Conservation (phyloP, 2,329 filamentous ascomycete species). For the Sclerotiophoma versabilis region DNA sequence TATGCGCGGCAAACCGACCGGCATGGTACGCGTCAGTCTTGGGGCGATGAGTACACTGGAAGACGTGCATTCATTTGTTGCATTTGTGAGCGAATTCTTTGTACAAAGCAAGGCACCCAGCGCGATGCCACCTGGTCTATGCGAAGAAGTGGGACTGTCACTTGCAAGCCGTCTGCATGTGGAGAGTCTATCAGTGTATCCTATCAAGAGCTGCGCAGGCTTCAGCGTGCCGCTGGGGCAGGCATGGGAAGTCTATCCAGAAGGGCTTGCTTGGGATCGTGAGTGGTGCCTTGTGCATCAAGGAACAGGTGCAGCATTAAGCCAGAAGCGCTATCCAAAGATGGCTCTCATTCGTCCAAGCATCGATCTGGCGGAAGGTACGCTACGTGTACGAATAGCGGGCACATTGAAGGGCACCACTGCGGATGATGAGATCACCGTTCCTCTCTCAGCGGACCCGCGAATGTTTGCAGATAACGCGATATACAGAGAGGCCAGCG, state of each 20-base stretch:
- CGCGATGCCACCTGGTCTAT: constrained; percentile 28
- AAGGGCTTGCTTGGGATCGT: constrained; percentile 91
- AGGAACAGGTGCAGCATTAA: constrained; percentile 83
- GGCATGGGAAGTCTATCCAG: constrained; percentile 77
- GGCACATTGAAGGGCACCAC: constrained; percentile 45
- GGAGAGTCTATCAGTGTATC: constrained; percentile 71
- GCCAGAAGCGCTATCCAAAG: constrained; percentile 83
- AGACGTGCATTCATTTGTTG: constrained; percentile 76
- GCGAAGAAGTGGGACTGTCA: constrained; percentile 33
- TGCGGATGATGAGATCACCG: constrained; percentile 47
- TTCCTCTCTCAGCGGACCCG: constrained; percentile 73
- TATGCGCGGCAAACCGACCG: constrained; percentile 83
- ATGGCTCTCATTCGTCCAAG: constrained; percentile 84
- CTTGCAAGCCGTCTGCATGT: constrained; percentile 49
- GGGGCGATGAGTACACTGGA: constrained; percentile 85
- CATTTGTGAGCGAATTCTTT: constrained; percentile 66
- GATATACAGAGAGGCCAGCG: constrained; percentile 55
- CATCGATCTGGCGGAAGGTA: constrained; percentile 72
- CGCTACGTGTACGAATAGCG: constrained; percentile 67
- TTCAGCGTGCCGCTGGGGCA: constrained; percentile 70
- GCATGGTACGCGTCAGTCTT: constrained; percentile 82
- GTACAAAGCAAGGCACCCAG: constrained; percentile 38
- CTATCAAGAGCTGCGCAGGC: constrained; percentile 92
- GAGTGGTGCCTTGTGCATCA: constrained; percentile 95
- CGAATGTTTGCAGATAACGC: constrained; percentile 57